Percentiles rank a stretch among this genome's conserved stretches.
phyloP scores from a whole-genome alignment of 148 eudicot genomes.

The Vaccinium myrtillus region DNA sequence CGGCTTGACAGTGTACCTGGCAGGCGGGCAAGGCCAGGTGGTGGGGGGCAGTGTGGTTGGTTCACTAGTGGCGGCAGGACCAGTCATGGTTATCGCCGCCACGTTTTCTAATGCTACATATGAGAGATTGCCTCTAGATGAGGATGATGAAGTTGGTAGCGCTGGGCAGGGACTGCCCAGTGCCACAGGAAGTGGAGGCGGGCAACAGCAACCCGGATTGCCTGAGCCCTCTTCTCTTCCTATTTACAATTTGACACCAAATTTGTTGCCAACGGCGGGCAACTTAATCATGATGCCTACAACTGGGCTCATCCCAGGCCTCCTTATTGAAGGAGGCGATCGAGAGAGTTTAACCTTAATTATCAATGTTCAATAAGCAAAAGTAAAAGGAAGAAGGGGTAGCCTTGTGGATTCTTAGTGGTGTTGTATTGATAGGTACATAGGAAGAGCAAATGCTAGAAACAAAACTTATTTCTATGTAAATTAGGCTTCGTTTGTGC shows the following conservation, averaged over 20 bases:
- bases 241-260: conserved; percentile 7
- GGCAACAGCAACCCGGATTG: background rate
- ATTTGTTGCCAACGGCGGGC: conserved; percentile 1
- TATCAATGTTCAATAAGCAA: background rate
- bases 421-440: background rate
- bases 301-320: conserved; percentile 13
- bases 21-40: conserved; percentile 45
- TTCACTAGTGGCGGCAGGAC: conserved; percentile 32
- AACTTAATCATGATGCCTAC: conserved; percentile 14
- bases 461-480: background rate
- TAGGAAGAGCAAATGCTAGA: background rate
- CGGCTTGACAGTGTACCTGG: conserved; percentile 28
- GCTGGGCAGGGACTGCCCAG: background rate
- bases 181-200: too few species aligned
- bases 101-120: conserved; percentile 34
- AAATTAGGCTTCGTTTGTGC: conserved; percentile 14
- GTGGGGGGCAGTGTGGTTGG: conserved; percentile 42
- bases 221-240: background rate
- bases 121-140: conserved; percentile 35
- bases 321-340: conserved; percentile 1
- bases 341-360: background rate
- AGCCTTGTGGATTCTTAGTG: background rate
- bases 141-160: conserved; percentile 19
- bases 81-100: conserved; percentile 38
- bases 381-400: background rate